Evolutionary conservation across 2,329 filamentous ascomycete genomes (phyloP).

Genomic region (Nemania bipapillata): DNA sequence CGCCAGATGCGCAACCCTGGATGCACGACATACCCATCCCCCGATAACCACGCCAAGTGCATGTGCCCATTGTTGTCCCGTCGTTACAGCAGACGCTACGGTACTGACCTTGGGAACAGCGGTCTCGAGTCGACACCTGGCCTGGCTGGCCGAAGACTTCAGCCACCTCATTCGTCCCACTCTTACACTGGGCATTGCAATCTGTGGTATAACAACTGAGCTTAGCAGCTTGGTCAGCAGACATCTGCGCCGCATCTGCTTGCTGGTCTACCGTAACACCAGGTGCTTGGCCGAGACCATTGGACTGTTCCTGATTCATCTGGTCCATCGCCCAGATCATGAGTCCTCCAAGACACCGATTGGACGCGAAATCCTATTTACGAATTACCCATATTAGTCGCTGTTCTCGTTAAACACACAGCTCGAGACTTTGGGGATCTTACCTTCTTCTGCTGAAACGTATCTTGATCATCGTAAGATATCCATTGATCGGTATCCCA

Average conservation of each 20-base stretch:
- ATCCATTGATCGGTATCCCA: conserved; percentile 27
- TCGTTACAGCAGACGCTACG: neutral
- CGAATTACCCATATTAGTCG: conserved; percentile 45
- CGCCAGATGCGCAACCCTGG: neutral
- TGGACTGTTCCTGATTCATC: neutral
- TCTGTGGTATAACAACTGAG: neutral
- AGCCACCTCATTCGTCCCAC: neutral
- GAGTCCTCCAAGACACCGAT: conserved; percentile 49
- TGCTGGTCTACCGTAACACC: neutral
- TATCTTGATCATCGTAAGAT: neutral
- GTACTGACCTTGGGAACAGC: neutral
- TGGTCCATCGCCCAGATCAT: conserved; percentile 42
- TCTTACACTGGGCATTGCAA: neutral
- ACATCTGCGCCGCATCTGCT: neutral
- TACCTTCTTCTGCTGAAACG: neutral
- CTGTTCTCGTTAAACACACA: conserved; percentile 1
- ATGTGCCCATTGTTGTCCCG: neutral
- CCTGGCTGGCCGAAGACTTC: conserved; percentile 1
- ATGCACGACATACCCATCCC: neutral
- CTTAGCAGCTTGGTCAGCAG: neutral
- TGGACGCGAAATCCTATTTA: conserved; percentile 24
- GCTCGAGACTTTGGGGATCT: neutral
- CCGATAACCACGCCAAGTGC: conserved; percentile 4
- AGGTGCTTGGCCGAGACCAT: neutral
- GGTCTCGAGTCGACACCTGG: neutral